Conservation (phyloP, 192 early-diverging fungal genomes). For the Backusella parvicylindrica region DNA sequence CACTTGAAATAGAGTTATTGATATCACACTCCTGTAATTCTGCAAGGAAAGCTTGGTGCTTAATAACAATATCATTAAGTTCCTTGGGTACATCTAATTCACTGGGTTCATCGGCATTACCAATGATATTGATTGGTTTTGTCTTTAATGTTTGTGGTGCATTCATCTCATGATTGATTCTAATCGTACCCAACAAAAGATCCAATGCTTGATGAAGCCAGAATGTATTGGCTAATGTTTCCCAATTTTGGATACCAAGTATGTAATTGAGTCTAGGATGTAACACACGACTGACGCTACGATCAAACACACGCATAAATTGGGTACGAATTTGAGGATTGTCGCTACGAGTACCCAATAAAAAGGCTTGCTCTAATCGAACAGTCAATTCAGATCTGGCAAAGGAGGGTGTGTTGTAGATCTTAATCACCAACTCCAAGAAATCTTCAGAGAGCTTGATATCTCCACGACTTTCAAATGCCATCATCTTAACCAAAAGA, state of each 20-base stretch:
- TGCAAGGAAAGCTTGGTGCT: constrained; percentile 62
- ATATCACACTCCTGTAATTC: constrained; percentile 49
- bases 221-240: constrained; percentile 76
- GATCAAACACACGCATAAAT: constrained; percentile 81
- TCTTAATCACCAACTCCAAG: constrained; percentile 84
- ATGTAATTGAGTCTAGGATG: constrained; percentile 82
- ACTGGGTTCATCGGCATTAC: not conserved
- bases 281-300: constrained; percentile 69
- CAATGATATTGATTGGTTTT: constrained; percentile 35
- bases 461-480: constrained; percentile 69
- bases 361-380: constrained; percentile 90
- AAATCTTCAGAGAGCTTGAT: constrained; percentile 76
- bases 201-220: constrained; percentile 94
- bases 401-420: constrained; percentile 83
- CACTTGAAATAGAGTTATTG: constrained; percentile 47
- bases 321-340: constrained; percentile 76
- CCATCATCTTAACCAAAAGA: constrained; percentile 90
- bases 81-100: constrained; percentile 30
- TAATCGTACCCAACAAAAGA: constrained; percentile 71
- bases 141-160: constrained; percentile 43
- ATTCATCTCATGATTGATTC: constrained; percentile 34
- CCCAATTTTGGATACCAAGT: constrained; percentile 94
- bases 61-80: constrained; percentile 40
- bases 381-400: constrained; percentile 89
- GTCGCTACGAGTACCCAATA: constrained; percentile 80